Evolutionary conservation across 495 filamentous ascomycete species (phyloP).

Genomic region (Lophium mytilinum): DNA sequence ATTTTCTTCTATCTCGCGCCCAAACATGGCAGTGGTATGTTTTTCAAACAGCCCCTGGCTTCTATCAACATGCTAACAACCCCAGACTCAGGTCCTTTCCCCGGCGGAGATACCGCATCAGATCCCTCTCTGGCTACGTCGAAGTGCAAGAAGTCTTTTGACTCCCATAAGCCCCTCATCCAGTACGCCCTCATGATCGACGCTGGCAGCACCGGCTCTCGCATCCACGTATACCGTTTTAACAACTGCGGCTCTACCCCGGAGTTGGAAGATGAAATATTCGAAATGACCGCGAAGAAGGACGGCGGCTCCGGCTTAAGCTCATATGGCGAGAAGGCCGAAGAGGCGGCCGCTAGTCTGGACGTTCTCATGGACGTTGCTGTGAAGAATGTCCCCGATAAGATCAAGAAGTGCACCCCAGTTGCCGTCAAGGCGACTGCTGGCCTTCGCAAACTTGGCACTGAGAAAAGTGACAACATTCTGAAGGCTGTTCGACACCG

Average conservation of each 20-base stretch:
- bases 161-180: constrained; percentile 80
- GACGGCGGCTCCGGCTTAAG: constrained; percentile 75
- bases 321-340: constrained; percentile 72
- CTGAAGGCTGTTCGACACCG: constrained; percentile 74
- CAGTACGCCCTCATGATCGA: constrained; percentile 99
- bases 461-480: constrained; percentile 74
- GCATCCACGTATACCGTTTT: constrained; percentile 97
- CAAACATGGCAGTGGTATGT: constrained; percentile 28
- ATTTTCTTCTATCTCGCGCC: constrained; percentile 70
- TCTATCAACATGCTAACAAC: constrained; percentile 27
- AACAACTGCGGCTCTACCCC: constrained; percentile 95
- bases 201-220: constrained; percentile 92
- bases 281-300: constrained; percentile 78
- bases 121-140: constrained; percentile 55
- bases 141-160: constrained; percentile 73
- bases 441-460: constrained; percentile 74
- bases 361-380: constrained; percentile 83
- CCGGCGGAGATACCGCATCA: constrained; percentile 35
- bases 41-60: background rate
- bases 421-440: constrained; percentile 96
- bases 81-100: constrained; percentile 4
- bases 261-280: constrained; percentile 87
- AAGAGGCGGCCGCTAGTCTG: constrained; percentile 81
- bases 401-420: constrained; percentile 78
- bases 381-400: constrained; percentile 72